These are phyloP conservation scores for Middelhovenomyces tepae DNA, from an alignment of 805 yeast species.

Conservation along the genomic window DNA sequence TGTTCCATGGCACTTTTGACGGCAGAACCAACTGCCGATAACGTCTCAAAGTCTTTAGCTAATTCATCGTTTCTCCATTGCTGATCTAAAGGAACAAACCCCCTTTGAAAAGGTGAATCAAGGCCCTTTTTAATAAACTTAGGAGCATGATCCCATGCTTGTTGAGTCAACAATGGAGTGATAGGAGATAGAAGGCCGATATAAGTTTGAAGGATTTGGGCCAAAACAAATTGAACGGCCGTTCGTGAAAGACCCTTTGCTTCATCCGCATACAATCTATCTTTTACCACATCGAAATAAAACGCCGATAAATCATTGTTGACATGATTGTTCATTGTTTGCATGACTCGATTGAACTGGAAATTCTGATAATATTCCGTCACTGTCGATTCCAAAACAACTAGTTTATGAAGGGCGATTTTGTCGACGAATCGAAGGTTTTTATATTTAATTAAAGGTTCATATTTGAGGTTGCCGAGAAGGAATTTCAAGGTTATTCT, in stretches of 20 bases:
- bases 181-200: conserved; percentile 70
- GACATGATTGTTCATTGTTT: conserved; percentile 60
- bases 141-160: conserved; percentile 65
- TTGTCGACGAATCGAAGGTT: conserved; percentile 39
- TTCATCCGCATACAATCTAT: conserved; percentile 67
- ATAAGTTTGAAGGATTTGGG: conserved; percentile 46
- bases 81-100: conserved; percentile 35
- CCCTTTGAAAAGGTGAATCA: conserved; percentile 40
- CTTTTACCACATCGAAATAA: conserved; percentile 83
- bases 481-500: conserved; percentile 74
- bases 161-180: conserved; percentile 77
- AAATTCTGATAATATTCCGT: conserved; percentile 42
- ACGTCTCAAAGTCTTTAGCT: conserved; percentile 35
- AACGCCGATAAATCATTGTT: conserved; percentile 69
- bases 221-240: conserved; percentile 58
- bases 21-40: conserved; percentile 42
- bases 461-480: conserved; percentile 59
- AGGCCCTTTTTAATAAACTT: conserved; percentile 19
- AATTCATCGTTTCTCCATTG: conserved; percentile 29
- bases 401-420: conserved; percentile 49
- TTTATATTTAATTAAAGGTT: conserved; percentile 25
- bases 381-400: conserved; percentile 36
- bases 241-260: conserved; percentile 41
- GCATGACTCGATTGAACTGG: conserved; percentile 64
- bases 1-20: conserved; percentile 46